Evolutionary conservation across 2,329 filamentous ascomycete genomes (phyloP), one percentile per base, ranked within the genome.

Genomic region (Colletotrichum tofieldiae): DNA sequence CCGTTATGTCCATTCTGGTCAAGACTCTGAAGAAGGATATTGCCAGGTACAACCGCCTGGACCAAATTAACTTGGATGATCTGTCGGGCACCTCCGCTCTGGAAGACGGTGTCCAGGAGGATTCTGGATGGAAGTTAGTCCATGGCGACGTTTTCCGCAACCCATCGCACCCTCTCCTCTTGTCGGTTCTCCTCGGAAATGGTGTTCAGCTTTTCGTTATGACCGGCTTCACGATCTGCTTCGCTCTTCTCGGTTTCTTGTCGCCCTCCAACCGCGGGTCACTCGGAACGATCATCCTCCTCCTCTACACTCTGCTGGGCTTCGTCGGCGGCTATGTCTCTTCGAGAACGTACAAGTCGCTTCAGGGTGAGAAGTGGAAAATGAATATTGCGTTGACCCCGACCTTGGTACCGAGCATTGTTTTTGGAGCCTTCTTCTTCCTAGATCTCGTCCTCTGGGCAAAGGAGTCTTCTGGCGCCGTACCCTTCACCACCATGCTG

Each of bases 81-180:
- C 87, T 98, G 45, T 93, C 93, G 51, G 94, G 93, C 51, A 94
- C 92, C 3, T 93, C 91, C 49, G 92, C 88, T 12, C 86, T 95
- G 7, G 96, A 98, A 75, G 96, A 98, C 78, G 96, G 95, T 43
- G 94, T 98, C 0, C 95, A 98, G 81, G 96, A 99, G 79, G 96
- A 99, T 82, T 98, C 95, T 12, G 96, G 96, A 73, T 99, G 96
- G 96, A 99, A 99, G 84, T 86, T 99, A 59, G 95, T 99, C 0
- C 96, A 99, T 78, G 96, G 96, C 65, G 96, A 99, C 81, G 96
- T 98, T 41, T 99, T 99, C 88, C 93, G 96, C 68, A 92, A 93
- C 14, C 96, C 96, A 4, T 90, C 92, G 75, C 92, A 93, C 72
- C 93, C 95, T 1, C 88, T 99, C 37, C 86, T 98, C 18, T 88